phyloP scores from a whole-genome alignment of 768 basidiomycete species.

The Macrolepiota fuliginosa region DNA sequence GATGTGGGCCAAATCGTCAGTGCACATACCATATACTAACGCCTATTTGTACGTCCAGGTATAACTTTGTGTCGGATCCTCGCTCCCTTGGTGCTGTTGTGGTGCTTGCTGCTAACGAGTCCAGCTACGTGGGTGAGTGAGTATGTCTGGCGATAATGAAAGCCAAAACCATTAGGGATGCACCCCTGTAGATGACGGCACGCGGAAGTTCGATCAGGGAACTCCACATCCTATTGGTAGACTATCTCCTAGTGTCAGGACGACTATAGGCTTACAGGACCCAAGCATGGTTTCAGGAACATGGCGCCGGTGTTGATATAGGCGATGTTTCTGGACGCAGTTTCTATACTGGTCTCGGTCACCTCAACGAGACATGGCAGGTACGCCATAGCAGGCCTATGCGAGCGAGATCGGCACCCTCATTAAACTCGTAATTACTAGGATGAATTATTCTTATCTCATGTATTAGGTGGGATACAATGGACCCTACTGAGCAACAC shows the following conservation, averaged over 20 bases:
- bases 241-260: conserved; percentile 10
- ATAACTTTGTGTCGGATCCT: conserved; percentile 74
- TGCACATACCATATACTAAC: background rate
- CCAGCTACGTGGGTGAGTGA: conserved; percentile 52
- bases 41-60: conserved; percentile 33
- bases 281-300: conserved; percentile 82
- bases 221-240: conserved; percentile 75
- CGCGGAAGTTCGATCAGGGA: conserved; percentile 61
- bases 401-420: background rate
- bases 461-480: conserved; percentile 71
- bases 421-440: conserved; percentile 24
- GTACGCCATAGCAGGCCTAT: conserved; percentile 31
- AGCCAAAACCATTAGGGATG: background rate
- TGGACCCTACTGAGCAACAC: conserved; percentile 75
- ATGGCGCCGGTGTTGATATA: conserved; percentile 59
- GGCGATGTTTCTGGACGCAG: conserved; percentile 61
- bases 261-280: conserved; percentile 1
- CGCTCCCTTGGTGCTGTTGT: conserved; percentile 59
- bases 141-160: background rate
- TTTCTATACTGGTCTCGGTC: conserved; percentile 83
- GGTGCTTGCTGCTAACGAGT: conserved; percentile 63
- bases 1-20: conserved; percentile 40
- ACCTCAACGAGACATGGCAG: conserved; percentile 76
- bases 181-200: conserved; percentile 37
- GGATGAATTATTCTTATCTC: conserved; percentile 67